Evolutionary conservation across 352 stramenopile species (phyloP), one percentile per base, ranked within the genome.

Genomic region (Phytophthora capsici): DNA sequence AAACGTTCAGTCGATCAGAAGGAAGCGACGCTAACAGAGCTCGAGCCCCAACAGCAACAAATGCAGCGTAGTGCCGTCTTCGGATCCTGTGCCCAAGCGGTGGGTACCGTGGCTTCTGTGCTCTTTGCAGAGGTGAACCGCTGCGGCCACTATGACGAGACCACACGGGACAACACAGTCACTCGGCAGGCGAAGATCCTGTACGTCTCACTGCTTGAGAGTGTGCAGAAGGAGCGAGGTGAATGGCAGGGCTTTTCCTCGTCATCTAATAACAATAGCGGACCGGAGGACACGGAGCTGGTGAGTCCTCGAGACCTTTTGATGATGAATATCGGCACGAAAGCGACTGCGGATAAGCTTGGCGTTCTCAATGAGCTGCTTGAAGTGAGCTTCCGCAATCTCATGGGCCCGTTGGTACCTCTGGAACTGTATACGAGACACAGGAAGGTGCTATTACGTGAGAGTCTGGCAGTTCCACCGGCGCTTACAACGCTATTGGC

Each of bases 161-260:
- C 44, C 2, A 37, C 66, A 14, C 19, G 56, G 1, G 73, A 88
- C 56, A 77, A 22, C 37, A 59, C 26, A 3, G 74, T 73, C 7
- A 84, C 72, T 32, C 84, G 84, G 6, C 57, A 77, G 36, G 77
- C 75, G 50, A 92, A 92, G 57, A 61, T 92, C 20, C 53, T 92
- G 49, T 92, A 89, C 58, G 71, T 92, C n/a, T 59, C 70, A 19
- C 63, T 92, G 16, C 72, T 92, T 6, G 81, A 90, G 54, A 80
- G 67, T 17, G 79, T 82, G 20, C 84, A 92, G 59, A 83, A 82
- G 52, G 79, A 88, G 40, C 70, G 84, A 1, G 84, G 84, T 2
- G 84, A 92, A 62, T 90, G 80, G 81, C 74, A 84, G 36, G 84
- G 84, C 14, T 92, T 92, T 50, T 67, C 59, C 12, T 61, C 37